Conservation (phyloP, 2,329 filamentous ascomycete species). For the Penicillium brevicompactum region DNA sequence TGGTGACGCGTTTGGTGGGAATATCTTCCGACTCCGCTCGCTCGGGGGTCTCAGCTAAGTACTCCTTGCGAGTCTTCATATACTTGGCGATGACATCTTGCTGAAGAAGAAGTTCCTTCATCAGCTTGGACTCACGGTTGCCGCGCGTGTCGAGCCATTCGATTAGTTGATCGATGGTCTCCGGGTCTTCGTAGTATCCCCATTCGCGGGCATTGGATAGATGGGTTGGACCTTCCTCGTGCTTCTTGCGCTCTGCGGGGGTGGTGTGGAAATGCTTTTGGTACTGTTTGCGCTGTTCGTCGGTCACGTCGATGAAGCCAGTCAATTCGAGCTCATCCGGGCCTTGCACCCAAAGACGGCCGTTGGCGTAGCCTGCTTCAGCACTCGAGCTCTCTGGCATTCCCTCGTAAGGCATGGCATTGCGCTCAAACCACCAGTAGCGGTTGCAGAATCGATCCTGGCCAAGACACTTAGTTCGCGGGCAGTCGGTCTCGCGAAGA, state of each 20-base stretch:
- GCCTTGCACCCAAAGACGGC: constrained; percentile 93
- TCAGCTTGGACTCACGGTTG: constrained; percentile 79
- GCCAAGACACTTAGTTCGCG: constrained; percentile 83
- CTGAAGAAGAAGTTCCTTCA: constrained; percentile 80
- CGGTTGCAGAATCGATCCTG: constrained; percentile 98
- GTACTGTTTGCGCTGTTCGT: constrained; percentile 74
- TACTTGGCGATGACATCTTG: constrained; percentile 73
- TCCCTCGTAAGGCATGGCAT: constrained; percentile 94
- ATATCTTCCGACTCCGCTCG: constrained; percentile 50
- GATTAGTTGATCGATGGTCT: constrained; percentile 75
- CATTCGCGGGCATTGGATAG: constrained; percentile 79
- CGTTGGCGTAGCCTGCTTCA: constrained; percentile 86
- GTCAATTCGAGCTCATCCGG: constrained; percentile 84
- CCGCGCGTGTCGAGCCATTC: constrained; percentile 88
- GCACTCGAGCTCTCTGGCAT: constrained; percentile 87
- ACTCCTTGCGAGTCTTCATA: constrained; percentile 78
- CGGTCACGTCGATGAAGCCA: constrained; percentile 78
- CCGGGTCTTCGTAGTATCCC: constrained; percentile 85
- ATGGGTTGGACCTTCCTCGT: constrained; percentile 81
- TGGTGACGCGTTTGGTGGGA: constrained; percentile 59
- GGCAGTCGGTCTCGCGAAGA: constrained; percentile 89
- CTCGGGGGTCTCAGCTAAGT: constrained; percentile 61
- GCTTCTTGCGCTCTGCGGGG: constrained; percentile 78
- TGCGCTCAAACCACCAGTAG: constrained; percentile 99
- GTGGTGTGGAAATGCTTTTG: constrained; percentile 76